Conservation (phyloP, 371 early-diverging fungal genomes). For the Lichtheimia corymbifera region DNA sequence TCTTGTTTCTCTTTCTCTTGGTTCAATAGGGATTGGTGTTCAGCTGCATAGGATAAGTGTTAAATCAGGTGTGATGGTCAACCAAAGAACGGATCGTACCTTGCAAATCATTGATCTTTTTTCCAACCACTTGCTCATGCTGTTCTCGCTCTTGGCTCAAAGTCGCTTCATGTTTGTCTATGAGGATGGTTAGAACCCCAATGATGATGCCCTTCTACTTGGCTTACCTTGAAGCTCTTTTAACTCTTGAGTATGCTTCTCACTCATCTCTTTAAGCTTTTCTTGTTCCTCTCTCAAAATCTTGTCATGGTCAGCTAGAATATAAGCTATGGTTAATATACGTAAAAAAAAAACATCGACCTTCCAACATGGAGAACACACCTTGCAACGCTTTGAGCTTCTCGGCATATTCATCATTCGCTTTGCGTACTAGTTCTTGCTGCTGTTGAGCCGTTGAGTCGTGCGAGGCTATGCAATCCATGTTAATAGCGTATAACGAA, state of each 20-base stretch:
- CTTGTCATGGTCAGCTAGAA: conserved; percentile 1
- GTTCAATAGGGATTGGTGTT: background rate
- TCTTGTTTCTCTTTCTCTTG: background rate
- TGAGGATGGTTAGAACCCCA: background rate
- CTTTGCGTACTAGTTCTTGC: background rate
- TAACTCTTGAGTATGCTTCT: background rate
- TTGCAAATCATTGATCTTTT: too few species aligned
- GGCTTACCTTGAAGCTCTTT: background rate
- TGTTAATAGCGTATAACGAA: background rate
- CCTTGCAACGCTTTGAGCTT: background rate
- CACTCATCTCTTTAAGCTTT: background rate
- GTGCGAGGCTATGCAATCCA: background rate
- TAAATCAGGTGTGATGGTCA: too few species aligned
- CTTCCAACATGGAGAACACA: background rate
- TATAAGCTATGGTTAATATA: background rate
- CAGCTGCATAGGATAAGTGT: background rate
- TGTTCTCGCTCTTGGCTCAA: too few species aligned
- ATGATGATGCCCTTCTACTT: background rate
- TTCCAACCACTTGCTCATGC: too few species aligned
- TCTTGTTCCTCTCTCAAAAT: background rate
- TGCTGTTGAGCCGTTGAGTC: background rate
- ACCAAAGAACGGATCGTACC: too few species aligned
- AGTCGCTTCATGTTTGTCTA: background rate
- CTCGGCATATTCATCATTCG: background rate
- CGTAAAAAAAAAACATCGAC: background rate